phyloP scores from a whole-genome alignment of 2,329 filamentous ascomycete genomes.

The Diaporthe eres region DNA sequence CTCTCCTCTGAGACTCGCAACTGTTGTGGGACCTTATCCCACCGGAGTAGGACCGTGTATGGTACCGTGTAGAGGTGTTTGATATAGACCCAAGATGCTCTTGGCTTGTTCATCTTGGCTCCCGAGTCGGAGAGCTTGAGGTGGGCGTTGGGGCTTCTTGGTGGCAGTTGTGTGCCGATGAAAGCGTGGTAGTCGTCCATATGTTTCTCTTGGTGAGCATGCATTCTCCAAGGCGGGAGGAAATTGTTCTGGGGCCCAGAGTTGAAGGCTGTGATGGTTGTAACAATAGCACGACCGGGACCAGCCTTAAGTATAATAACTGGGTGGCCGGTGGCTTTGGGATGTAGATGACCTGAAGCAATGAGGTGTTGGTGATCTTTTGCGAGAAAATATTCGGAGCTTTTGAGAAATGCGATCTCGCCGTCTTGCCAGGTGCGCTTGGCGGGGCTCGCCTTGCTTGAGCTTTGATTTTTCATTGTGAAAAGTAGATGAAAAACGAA shows the following conservation, averaged over 20 bases:
- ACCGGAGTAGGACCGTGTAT: slow-evolving; percentile 40
- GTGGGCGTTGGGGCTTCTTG: slow-evolving; percentile 15
- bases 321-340: slow-evolving; percentile 49
- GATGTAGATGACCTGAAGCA: slow-evolving; percentile 41
- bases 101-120: slow-evolving; percentile 44
- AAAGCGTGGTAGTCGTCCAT: slow-evolving; percentile 51
- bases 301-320: slow-evolving; percentile 50
- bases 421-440: slow-evolving; percentile 43
- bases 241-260: slow-evolving; percentile 45
- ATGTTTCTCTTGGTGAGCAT: slow-evolving; percentile 44
- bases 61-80: slow-evolving; percentile 43
- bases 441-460: background rate
- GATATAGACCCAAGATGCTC: slow-evolving; percentile 45
- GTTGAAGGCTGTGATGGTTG: slow-evolving; percentile 52
- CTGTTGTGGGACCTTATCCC: slow-evolving; percentile 40
- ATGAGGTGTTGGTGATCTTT: slow-evolving; percentile 44
- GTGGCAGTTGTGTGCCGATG: slow-evolving; percentile 45
- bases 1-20: slow-evolving; percentile 34
- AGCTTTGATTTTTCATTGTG: background rate
- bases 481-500: background rate
- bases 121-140: slow-evolving; percentile 47
- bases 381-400: slow-evolving; percentile 36
- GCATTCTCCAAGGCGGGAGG: slow-evolving; percentile 51
- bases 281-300: slow-evolving; percentile 46
- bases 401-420: slow-evolving; percentile 51